These are phyloP conservation scores for Cadophora gregata DNA, from an alignment of 2,329 filamentous ascomycete species.

Conservation along the genomic window DNA sequence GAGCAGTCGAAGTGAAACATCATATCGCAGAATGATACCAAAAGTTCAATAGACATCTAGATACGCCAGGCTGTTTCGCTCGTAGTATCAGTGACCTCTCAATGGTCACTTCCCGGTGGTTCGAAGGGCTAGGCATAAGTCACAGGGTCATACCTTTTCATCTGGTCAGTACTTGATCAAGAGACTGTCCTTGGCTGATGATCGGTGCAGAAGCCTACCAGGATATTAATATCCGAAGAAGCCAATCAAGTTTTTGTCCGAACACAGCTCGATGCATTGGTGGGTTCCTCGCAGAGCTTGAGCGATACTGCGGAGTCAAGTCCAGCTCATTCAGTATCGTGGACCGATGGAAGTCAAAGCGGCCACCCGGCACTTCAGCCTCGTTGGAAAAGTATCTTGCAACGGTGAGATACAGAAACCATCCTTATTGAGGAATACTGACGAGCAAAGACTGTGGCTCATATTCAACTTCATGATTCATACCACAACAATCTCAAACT, in stretches of 20 bases:
- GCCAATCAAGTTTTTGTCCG: background rate
- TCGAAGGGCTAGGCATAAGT: background rate
- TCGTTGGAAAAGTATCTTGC: constrained; percentile 19
- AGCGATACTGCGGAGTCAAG: constrained; percentile 12
- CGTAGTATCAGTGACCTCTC: constrained; percentile 26
- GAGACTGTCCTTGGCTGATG: background rate
- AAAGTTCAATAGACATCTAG: constrained; percentile 22
- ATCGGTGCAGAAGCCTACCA: background rate
- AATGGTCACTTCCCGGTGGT: constrained; percentile 20
- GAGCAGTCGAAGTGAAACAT: background rate
- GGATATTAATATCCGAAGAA: constrained; percentile 8
- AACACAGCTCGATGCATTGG: background rate
- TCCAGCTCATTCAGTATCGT: constrained; percentile 9
- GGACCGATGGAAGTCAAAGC: constrained; percentile 8
- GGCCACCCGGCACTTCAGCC: background rate
- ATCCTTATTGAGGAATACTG: background rate
- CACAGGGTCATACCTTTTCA: background rate
- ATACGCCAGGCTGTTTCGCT: constrained; percentile 33
- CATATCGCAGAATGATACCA: background rate
- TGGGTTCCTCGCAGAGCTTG: background rate
- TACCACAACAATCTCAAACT: constrained; percentile 28
- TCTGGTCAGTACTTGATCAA: background rate
- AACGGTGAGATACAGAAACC: background rate
- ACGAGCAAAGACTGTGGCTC: constrained; percentile 27
- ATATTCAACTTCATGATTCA: constrained; percentile 31